Base-by-base conservation (phyloP, 768 basidiomycete genomes). In the Mrakia blollopis region DNA sequence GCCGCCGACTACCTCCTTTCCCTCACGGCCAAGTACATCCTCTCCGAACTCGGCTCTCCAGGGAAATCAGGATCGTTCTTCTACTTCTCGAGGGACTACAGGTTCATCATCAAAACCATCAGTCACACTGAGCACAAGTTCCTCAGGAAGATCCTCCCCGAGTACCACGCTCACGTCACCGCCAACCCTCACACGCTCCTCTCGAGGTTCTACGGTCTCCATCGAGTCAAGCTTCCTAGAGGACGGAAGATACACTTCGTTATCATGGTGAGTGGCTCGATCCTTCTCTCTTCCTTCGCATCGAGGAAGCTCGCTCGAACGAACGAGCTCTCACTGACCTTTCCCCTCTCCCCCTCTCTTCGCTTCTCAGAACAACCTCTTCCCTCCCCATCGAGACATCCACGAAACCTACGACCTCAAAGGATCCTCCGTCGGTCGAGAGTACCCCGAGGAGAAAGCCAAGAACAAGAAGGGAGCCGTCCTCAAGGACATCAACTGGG, bases 91-190 rank as follows among this genome's bases (percentile, higher is more conserved):
- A 88, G 94, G 60, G 96, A 99, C 86, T 99, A 98, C 82, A 91
- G 96, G 3, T 99, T 97, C 86, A 99, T 99, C 85, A 98, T 99
- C 89, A 99, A 99, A 85, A 99, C 96, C 25, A 98, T 99, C 79
- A 92, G 89, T 21, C 93, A 94, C 81, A 87, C 89, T 50, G 97
- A 99, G 82, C 94, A 97, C 87, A 92, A 93, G 83, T 98, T 95
- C 84, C 87, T 99, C 1, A 88, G 94, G 32, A 87, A 86, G 14
- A 92, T 98, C 79, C 88, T 99, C 68, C 89, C 88, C 80, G 84
- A 89, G 63, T 98, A 98, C 83, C 89, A 96, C 83, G 86, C 87
- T 25, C 94, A 98, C 81, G 88, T 98, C 78, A 89, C 89, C 83
- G 87, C 84, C 61, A 98, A 98, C 84, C 97, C 97, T 0, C 94